A percentile compares a stretch with the other conserved stretches of the same genome.
phyloP scores from a whole-genome alignment of 2,329 filamentous ascomycete species.

The Phoma sp. region DNA sequence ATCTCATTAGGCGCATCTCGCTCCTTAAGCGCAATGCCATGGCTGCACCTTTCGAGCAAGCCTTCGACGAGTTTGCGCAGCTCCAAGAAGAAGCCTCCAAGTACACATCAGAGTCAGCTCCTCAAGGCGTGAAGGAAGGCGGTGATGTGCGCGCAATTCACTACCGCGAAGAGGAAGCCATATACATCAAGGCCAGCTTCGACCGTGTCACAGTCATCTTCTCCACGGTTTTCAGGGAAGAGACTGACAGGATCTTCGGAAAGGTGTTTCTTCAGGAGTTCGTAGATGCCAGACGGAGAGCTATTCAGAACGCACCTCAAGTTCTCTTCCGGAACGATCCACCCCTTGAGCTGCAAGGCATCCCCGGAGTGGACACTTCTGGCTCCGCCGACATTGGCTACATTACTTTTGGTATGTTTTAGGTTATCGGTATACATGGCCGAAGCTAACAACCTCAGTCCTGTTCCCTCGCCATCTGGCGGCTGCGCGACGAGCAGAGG shows the following conservation, averaged over 20 bases:
- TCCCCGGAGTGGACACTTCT: constrained; percentile 76
- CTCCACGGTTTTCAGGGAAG: constrained; percentile 96
- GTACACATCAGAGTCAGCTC: constrained; percentile 92
- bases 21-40: constrained; percentile 97
- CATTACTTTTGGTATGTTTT: constrained; percentile 85
- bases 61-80: constrained; percentile 89
- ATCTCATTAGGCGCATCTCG: constrained; percentile 84
- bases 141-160: constrained; percentile 95
- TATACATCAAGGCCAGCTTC: constrained; percentile 97
- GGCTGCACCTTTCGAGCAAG: constrained; percentile 97
- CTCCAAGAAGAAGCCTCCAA: constrained; percentile 87
- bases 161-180: constrained; percentile 98
- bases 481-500: constrained; percentile 85
- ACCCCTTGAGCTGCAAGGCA: constrained; percentile 85
- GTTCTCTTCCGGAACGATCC: constrained; percentile 95
- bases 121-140: constrained; percentile 86
- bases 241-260: constrained; percentile 95
- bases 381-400: constrained; percentile 91
- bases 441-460: constrained; percentile 60
- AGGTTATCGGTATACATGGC: constrained; percentile 14
- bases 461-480: constrained; percentile 95
- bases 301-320: constrained; percentile 97
- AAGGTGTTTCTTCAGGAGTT: constrained; percentile 99
- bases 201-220: constrained; percentile 99
- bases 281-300: constrained; percentile 90